phyloP scores from a whole-genome alignment of 1,139 yeast genomes.

The Geotrichum macrosporum region DNA sequence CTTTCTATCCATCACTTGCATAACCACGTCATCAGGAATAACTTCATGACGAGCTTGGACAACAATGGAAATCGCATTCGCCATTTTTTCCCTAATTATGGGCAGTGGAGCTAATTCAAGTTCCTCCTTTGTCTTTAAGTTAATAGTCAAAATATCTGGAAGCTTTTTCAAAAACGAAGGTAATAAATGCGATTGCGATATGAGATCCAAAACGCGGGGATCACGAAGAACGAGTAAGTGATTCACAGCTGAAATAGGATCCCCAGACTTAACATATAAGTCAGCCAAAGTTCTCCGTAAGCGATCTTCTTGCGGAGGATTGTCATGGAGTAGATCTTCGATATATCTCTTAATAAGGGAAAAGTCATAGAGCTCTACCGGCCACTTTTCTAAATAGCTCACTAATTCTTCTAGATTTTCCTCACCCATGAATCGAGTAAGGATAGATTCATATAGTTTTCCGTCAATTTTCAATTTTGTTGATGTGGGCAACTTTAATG shows the following conservation, averaged over 20 bases:
- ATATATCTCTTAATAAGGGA: slow-evolving; percentile 45
- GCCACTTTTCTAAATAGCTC: slow-evolving; percentile 54
- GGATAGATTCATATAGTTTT: slow-evolving; percentile 49
- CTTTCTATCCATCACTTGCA: slow-evolving; percentile 42
- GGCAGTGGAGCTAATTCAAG: slow-evolving; percentile 43
- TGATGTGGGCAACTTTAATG: slow-evolving; percentile 51
- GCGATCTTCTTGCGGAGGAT: slow-evolving; percentile 23
- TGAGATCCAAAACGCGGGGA: slow-evolving; percentile 50
- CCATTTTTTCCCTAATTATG: slow-evolving; percentile 42
- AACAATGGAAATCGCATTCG: slow-evolving; percentile 51
- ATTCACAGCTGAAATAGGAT: slow-evolving; percentile 57
- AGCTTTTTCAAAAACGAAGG: slow-evolving; percentile 46
- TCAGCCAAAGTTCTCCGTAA: slow-evolving; percentile 53
- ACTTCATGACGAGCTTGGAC: slow-evolving; percentile 66
- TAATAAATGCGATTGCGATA: slow-evolving; percentile 59
- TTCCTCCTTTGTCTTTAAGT: slow-evolving; percentile 41
- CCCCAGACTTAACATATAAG: slow-evolving; percentile 54
- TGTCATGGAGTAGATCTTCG: slow-evolving; percentile 42
- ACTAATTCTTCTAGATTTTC: slow-evolving; percentile 36
- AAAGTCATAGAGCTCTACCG: slow-evolving; percentile 50
- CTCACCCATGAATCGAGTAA: slow-evolving; percentile 48
- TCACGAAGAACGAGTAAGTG: slow-evolving; percentile 59
- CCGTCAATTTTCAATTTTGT: slow-evolving; percentile 40
- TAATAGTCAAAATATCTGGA: slow-evolving; percentile 51
- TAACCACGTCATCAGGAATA: slow-evolving; percentile 48